These are phyloP conservation scores for Trypanosoma melophagium DNA, from an alignment of 208 protist genomes.

Conservation along the genomic window DNA sequence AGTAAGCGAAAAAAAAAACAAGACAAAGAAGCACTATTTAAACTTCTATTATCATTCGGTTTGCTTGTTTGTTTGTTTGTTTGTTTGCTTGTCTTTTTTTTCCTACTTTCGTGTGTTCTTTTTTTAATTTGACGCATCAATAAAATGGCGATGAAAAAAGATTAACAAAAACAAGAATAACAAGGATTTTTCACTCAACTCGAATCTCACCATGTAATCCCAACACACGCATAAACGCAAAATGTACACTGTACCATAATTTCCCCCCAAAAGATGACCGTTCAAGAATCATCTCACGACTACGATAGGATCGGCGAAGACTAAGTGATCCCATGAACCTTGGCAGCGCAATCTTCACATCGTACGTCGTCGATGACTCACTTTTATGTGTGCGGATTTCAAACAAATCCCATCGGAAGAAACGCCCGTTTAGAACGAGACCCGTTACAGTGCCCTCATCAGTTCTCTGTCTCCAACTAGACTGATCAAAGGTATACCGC, in stretches of 20 bases:
- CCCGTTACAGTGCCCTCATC: conserved; percentile 35
- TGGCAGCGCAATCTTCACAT: conserved; percentile 38
- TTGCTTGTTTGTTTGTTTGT: too few relatives aligned
- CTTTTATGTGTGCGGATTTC: conserved; percentile 20
- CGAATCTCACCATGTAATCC: conserved; percentile 26
- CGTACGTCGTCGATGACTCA: conserved; percentile 26
- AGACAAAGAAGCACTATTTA: too few relatives aligned
- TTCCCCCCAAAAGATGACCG: conserved; percentile 38
- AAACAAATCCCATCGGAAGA: conserved; percentile 59
- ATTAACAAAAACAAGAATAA: conserved; percentile 8
- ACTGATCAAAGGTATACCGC: conserved; percentile 45
- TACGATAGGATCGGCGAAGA: conserved; percentile 53
- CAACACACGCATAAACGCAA: conserved; percentile 46
- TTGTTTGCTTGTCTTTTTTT: too few relatives aligned
- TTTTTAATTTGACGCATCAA: too few relatives aligned
- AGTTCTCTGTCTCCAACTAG: conserved; percentile 38
- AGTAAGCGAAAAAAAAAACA: too few relatives aligned
- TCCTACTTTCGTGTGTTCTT: too few relatives aligned
- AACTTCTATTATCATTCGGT: too few relatives aligned
- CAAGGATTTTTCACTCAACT: not conserved
- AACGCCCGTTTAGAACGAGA: conserved; percentile 64
- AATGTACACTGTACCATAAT: conserved; percentile 71
- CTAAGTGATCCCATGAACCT: conserved; percentile 11
- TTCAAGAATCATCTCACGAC: conserved; percentile 52
- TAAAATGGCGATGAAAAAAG: conserved; percentile 1